Base-by-base conservation (phyloP, 306 rosid species). In the Fragaria nilgerrensis region DNA sequence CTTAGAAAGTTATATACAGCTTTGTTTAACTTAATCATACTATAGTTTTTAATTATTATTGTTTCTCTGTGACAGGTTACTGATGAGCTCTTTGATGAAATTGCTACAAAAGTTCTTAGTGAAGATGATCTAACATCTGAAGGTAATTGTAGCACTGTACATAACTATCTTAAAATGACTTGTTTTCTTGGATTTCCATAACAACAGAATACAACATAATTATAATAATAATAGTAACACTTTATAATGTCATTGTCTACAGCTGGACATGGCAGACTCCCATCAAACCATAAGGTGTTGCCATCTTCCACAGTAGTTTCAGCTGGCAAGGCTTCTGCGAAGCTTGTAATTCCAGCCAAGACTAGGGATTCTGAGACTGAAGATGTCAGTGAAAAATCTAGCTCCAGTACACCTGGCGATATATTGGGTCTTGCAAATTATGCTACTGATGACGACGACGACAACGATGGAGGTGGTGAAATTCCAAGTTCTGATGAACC, bases 391-490 rank as follows among this genome's bases (percentile, higher is more conserved):
- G 90, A 88, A 75, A 92, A 88, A 75, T 86, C 97, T 52, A 82
- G 79, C 84, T 85, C 90, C 55, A 83, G 87, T 78, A 81, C 88
- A 75, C 94, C 93, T 45, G 99, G 97, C 81, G 91, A 89, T 87
- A 83, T 95, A 75, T 88, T 95, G 82, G 99, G 99, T 77, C 99
- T 95, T 84, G 98, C 88, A 84, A 92, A 85, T 81, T 95, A 95
- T 86, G 99, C 92, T 75, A 92, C 94, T 68, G 99, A 95, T 87
- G 92, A 85, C 10, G 77, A 74, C 0, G 68, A 65, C 15, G 89
- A 79, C 9, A 56, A 37, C 13, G 91, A 90, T 56, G 85, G 77
- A 67, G 91, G 82, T 73, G 91, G 87, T 84, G 96, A 86, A 78
- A 82, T 88, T 70, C 84, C 84, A 73, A 87, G 82, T 82, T 85